Evolutionary conservation across 2,329 filamentous ascomycete genomes (phyloP).

Genomic region (Talaromyces sp.): DNA sequence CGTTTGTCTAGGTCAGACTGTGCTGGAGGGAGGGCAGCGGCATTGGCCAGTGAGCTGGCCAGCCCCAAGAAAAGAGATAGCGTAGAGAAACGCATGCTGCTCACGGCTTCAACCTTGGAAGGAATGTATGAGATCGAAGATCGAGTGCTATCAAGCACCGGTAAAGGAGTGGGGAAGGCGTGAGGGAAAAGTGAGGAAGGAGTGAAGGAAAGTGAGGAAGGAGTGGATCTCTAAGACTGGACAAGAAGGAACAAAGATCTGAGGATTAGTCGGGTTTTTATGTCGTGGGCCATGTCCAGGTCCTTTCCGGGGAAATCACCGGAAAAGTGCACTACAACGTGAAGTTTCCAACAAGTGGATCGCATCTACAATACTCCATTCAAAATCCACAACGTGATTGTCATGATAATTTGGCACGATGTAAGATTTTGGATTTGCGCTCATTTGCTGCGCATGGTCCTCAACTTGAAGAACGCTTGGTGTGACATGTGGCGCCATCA

Average conservation of each 20-base stretch:
- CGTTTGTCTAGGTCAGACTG: background rate
- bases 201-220: background rate
- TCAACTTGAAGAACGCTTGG: background rate
- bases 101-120: background rate
- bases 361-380: background rate
- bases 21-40: background rate
- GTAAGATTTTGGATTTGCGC: background rate
- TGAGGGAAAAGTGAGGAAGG: background rate
- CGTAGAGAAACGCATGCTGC: constrained; percentile 2
- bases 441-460: background rate
- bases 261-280: background rate
- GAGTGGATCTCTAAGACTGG: background rate
- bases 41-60: background rate
- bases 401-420: background rate
- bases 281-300: background rate
- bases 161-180: background rate
- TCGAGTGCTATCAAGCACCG: background rate
- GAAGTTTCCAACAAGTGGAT: background rate
- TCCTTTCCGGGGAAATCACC: background rate
- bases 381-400: background rate
- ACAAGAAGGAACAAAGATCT: background rate
- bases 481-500: background rate
- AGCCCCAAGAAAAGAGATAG: constrained; percentile 1
- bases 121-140: background rate
- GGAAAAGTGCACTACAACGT: background rate